Conservation (phyloP, 352 stramenopile species). For the Detonula confervacea region DNA sequence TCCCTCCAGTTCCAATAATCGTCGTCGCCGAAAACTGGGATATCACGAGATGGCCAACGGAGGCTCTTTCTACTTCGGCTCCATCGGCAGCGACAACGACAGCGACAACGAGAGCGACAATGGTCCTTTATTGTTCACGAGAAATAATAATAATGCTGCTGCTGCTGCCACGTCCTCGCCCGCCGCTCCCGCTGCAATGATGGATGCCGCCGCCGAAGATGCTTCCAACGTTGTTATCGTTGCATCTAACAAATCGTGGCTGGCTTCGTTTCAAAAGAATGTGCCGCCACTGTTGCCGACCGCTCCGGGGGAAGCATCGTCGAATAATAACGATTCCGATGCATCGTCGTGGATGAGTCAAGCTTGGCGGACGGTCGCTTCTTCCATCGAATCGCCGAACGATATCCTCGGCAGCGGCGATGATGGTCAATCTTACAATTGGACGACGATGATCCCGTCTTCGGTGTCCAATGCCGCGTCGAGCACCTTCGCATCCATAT, state of each 20-base stretch:
- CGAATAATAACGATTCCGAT: background rate
- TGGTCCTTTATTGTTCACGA: background rate
- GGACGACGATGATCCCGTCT: slow-evolving; percentile 6
- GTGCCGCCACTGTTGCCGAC: background rate
- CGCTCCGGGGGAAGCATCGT: background rate
- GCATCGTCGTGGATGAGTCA: slow-evolving; percentile 32
- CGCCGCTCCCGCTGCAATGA: too few relatives aligned
- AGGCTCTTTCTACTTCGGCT: slow-evolving; percentile 5
- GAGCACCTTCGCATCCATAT: slow-evolving; percentile 18
- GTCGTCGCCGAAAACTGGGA: too few relatives aligned
- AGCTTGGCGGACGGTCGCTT: slow-evolving; percentile 7
- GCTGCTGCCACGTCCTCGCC: too few relatives aligned
- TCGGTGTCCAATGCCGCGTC: background rate
- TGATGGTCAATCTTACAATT: background rate
- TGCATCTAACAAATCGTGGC: slow-evolving; percentile 17
- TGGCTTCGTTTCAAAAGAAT: slow-evolving; percentile 5
- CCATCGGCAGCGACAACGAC: slow-evolving; percentile 14
- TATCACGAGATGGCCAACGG: slow-evolving; percentile 22
- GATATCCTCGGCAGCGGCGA: background rate
- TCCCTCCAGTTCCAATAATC: background rate
- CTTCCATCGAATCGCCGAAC: slow-evolving; percentile 13
- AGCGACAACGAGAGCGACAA: background rate
- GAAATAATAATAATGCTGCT: background rate
- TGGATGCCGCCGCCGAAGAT: too few relatives aligned
- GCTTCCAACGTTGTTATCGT: too few relatives aligned